Conservation (phyloP, 768 basidiomycete species). For the Galerina marginata region DNA sequence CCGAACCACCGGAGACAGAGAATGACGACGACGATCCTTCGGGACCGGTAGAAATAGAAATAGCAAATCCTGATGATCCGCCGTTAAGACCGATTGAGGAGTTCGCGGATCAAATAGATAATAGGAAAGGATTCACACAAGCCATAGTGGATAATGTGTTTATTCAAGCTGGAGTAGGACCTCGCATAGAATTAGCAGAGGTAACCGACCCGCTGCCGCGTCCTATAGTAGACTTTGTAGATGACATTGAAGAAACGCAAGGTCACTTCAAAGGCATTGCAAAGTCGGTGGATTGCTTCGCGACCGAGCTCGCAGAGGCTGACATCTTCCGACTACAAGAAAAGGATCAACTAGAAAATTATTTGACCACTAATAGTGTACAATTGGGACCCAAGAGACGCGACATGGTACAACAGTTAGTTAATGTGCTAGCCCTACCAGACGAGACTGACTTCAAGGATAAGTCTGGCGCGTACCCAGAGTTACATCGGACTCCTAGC, state of each 20-base stretch:
- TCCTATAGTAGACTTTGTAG: neutral
- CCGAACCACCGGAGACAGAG: neutral
- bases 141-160: neutral
- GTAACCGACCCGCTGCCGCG: neutral
- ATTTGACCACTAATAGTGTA: too few species aligned
- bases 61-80: conserved; percentile 5
- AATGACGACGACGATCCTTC: conserved; percentile 17
- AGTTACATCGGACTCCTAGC: neutral
- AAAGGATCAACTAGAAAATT: too few species aligned
- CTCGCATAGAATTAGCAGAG: neutral
- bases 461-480: neutral
- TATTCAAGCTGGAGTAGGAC: neutral
- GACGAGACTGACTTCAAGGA: neutral
- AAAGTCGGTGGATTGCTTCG: neutral
- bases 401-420: neutral
- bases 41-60: conserved; percentile 30
- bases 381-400: too few species aligned
- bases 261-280: neutral
- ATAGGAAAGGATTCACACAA: neutral
- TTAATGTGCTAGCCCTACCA: neutral
- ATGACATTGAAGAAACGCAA: too few species aligned
- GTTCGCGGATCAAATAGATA: neutral
- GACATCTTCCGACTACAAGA: neutral
- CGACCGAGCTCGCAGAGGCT: neutral
- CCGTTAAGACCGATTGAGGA: conserved; percentile 23